A percentile compares a stretch with the other conserved stretches of the same genome.
Conservation (phyloP, 257 asterid species). For the Nicotiana undulata region DNA sequence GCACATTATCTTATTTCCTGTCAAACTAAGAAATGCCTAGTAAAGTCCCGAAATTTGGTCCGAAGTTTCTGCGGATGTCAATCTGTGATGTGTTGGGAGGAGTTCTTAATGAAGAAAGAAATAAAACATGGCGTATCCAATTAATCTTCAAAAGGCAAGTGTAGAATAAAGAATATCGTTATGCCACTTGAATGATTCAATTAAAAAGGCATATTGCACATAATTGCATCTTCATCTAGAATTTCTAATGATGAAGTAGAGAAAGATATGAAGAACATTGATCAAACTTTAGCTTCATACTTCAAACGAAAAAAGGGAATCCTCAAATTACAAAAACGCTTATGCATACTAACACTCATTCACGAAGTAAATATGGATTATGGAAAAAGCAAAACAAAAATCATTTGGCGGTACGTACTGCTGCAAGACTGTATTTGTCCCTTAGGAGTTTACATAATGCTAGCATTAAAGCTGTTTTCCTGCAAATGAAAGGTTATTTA, state of each 20-base stretch:
- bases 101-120: not conserved
- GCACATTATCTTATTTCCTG: not conserved
- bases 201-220: not conserved
- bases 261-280: not conserved
- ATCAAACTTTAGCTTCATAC: not conserved
- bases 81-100: not conserved
- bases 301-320: not conserved
- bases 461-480: slow-evolving; percentile 89
- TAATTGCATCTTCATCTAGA: not conserved
- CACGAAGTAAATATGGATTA: not conserved
- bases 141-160: no score
- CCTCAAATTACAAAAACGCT: not conserved
- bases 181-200: not conserved
- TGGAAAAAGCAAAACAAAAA: not conserved
- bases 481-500: slow-evolving; percentile 22
- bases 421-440: slow-evolving; percentile 90
- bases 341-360: not conserved
- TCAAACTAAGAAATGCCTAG: not conserved
- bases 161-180: not conserved
- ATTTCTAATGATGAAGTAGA: not conserved
- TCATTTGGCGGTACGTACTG: slow-evolving; percentile 43
- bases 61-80: not conserved
- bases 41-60: not conserved
- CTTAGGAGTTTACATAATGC: slow-evolving; percentile 69
- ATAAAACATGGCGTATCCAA: not conserved